Evolutionary conservation across 2,329 filamentous ascomycete species (phyloP).

Genomic region (Pyrenochaeta sp.): DNA sequence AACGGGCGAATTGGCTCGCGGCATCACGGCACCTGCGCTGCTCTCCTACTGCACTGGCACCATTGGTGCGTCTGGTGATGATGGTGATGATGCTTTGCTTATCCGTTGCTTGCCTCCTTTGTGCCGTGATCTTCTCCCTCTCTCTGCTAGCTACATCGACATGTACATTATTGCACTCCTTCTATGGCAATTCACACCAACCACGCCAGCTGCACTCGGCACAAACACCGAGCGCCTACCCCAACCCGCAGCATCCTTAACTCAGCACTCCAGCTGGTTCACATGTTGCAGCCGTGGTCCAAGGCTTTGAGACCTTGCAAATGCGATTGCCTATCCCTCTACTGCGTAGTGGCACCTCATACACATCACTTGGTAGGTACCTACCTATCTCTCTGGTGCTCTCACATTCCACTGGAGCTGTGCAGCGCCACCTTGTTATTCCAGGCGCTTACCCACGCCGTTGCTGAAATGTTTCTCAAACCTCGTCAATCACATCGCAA

Average conservation of each 20-base stretch:
- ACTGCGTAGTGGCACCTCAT: no score
- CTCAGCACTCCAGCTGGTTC: no score
- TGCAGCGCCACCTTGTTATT: neutral
- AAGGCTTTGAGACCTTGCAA: neutral
- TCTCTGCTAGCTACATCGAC: no score
- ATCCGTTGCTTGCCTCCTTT: neutral
- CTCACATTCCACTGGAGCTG: neutral
- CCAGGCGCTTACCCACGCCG: conserved; percentile 10
- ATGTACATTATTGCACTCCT: no score
- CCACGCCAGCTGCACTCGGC: no score
- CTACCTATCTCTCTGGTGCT: conserved; percentile 2
- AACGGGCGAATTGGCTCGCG: conserved; percentile 1
- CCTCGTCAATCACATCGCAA: conserved; percentile 18
- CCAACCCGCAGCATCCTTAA: no score
- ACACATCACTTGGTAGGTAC: no score
- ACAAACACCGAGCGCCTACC: no score
- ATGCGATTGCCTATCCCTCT: conserved; percentile 1
- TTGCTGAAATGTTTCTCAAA: conserved; percentile 2
- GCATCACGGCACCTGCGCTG: neutral
- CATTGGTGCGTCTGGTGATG: neutral
- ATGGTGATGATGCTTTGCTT: neutral
- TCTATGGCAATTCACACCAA: no score
- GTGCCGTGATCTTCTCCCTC: no score
- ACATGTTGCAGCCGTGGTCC: no score
- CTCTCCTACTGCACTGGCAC: no score